phyloP scores from a whole-genome alignment of 1,284 basidiomycete species.

The Omphalotus olearius region DNA sequence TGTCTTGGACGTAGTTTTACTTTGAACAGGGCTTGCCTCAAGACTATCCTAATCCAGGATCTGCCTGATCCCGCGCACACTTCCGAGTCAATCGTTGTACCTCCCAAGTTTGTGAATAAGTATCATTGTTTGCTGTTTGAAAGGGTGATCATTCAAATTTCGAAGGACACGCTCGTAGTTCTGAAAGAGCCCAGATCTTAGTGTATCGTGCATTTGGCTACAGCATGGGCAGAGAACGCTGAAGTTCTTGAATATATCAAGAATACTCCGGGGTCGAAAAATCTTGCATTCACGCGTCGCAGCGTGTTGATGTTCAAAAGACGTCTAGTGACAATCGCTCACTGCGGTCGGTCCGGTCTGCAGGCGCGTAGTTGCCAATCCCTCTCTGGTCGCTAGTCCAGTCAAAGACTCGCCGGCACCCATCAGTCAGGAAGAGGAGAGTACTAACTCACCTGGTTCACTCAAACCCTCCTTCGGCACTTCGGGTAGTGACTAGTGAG shows the following conservation, averaged over 20 bases:
- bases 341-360: too few species aligned
- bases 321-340: too few species aligned
- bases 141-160: conserved; percentile 5
- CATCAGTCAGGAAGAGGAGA: too few species aligned
- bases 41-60: conserved; percentile 45
- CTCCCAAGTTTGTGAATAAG: conserved; percentile 46
- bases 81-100: conserved; percentile 76
- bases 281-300: too few species aligned
- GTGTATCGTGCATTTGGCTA: conserved; percentile 72
- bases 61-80: conserved; percentile 63
- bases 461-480: too few species aligned
- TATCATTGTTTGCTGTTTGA: not conserved
- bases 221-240: conserved; percentile 81
- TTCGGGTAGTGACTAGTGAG: too few species aligned
- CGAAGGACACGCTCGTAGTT: conserved; percentile 62
- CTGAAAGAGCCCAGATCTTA: conserved; percentile 59
- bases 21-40: conserved; percentile 42
- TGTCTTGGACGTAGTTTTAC: too few species aligned
- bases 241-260: conserved; percentile 37
- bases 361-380: too few species aligned
- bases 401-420: too few species aligned
- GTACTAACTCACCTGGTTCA: too few species aligned
- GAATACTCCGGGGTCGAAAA: conserved; percentile 45
- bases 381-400: too few species aligned
- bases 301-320: too few species aligned